Conservation (phyloP, 441 rosid genomes). For the Croton setiger region DNA sequence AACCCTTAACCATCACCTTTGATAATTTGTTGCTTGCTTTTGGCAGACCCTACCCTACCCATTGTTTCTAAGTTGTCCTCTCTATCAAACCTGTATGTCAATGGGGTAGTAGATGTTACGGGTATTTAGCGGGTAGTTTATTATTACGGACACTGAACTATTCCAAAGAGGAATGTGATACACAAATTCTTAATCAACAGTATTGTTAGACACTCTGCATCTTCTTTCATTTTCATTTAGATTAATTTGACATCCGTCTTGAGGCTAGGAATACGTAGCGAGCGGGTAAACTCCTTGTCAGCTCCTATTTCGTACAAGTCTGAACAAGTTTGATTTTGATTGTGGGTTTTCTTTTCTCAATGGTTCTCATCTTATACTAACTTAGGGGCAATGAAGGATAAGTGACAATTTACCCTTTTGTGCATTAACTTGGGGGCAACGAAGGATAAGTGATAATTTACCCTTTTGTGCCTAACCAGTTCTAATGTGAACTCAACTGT, state of each 20-base stretch:
- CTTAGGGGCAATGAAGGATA: background rate
- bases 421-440: too few relatives aligned
- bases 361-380: background rate
- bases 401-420: too few relatives aligned
- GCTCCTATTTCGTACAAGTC: background rate
- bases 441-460: too few relatives aligned
- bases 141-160: background rate
- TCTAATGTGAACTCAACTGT: background rate
- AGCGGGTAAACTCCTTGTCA: background rate
- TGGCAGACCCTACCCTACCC: background rate
- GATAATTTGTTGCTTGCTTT: background rate
- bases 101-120: background rate
- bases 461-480: too few relatives aligned
- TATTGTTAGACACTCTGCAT: background rate
- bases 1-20: background rate
- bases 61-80: background rate
- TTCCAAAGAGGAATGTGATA: background rate
- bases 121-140: background rate
- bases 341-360: background rate
- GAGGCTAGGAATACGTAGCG: background rate
- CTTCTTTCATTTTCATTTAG: background rate
- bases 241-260: background rate
- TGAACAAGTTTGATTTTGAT: background rate
- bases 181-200: background rate
- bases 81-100: conserved; percentile 4